Conservation (phyloP, 1,139 yeast species). For the Geotrichum siamense region DNA sequence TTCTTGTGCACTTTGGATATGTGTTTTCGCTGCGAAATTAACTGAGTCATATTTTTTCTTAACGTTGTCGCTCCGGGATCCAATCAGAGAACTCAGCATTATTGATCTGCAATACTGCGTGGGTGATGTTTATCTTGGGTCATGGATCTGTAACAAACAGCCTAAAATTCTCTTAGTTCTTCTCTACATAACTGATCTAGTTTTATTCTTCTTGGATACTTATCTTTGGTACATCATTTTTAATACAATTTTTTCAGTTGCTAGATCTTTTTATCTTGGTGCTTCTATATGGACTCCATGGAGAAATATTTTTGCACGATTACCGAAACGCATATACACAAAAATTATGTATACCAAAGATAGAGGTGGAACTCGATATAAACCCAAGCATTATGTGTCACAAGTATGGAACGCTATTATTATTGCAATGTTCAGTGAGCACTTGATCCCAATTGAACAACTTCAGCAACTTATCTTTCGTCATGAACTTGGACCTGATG, state of each 20-base stretch:
- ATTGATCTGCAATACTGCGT: conserved; percentile 55
- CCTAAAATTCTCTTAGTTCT: conserved; percentile 50
- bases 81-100: conserved; percentile 58
- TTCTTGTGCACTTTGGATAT: conserved; percentile 59
- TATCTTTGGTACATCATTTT: conserved; percentile 84
- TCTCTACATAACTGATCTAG: conserved; percentile 58
- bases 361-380: conserved; percentile 35
- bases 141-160: conserved; percentile 50
- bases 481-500: conserved; percentile 39
- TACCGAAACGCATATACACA: conserved; percentile 66
- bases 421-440: conserved; percentile 70
- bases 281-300: conserved; percentile 81
- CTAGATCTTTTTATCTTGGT: conserved; percentile 63
- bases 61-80: conserved; percentile 71
- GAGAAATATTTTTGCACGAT: conserved; percentile 67
- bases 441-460: conserved; percentile 65
- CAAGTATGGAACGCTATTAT: conserved; percentile 78
- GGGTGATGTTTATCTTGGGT: conserved; percentile 51
- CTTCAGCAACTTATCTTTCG: conserved; percentile 48
- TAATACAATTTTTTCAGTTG: conserved; percentile 66
- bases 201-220: conserved; percentile 74
- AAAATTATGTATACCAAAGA: conserved; percentile 53
- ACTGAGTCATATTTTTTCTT: conserved; percentile 76
- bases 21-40: conserved; percentile 65
- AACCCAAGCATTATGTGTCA: conserved; percentile 48